A percentile compares a stretch with the other conserved stretches of the same genome.
phyloP scores from a whole-genome alignment of 2,329 filamentous ascomycete species.

The Fusarium ambrosium region DNA sequence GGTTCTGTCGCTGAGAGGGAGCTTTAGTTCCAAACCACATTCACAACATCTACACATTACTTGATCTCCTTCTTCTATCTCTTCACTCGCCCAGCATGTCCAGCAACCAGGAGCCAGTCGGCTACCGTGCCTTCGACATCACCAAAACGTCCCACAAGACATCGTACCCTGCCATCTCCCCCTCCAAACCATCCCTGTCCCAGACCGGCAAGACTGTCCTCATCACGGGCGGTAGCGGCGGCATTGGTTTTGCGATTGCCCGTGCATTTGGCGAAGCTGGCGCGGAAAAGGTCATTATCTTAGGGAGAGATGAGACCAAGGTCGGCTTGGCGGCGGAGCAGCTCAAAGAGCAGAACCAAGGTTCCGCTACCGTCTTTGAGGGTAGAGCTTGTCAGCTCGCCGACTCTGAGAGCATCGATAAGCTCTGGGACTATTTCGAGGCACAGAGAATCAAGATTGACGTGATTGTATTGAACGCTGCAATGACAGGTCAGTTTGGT shows the following conservation, averaged over 20 bases:
- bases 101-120: not conserved
- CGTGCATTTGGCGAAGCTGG: not conserved
- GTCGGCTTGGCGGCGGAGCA: not conserved
- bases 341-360: not conserved
- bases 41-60: not conserved
- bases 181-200: not conserved
- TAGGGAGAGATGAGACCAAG: not conserved
- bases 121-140: not conserved
- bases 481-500: conserved; percentile 13
- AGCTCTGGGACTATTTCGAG: not conserved
- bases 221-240: conserved; percentile 2
- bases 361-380: not conserved
- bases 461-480: not conserved
- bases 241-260: conserved; percentile 3
- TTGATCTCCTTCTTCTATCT: not conserved
- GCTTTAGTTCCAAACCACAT: not conserved
- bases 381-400: not conserved
- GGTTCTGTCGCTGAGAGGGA: not conserved
- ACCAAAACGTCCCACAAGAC: not conserved
- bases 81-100: not conserved
- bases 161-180: conserved; percentile 4
- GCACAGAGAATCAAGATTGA: not conserved
- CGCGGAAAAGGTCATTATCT: not conserved
- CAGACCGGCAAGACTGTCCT: conserved; percentile 8
- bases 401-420: not conserved